Conservation (phyloP, 164 flowering plant genomes). For the Pachysandra terminalis region DNA sequence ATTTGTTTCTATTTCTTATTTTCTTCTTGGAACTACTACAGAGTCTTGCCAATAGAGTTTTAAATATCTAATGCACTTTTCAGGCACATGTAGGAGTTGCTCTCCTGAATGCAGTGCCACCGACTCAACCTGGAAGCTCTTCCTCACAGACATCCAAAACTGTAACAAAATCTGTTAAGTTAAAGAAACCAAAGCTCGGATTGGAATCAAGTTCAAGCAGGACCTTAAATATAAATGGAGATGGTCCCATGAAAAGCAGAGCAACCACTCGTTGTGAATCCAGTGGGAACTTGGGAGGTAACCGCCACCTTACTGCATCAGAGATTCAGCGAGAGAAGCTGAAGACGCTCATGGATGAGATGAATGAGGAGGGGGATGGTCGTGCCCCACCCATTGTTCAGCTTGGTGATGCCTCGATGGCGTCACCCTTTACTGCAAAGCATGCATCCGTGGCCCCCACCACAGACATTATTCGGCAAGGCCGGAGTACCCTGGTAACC, state of each 20-base stretch:
- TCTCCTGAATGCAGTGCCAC: conserved; percentile 78
- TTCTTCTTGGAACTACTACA: too few relatives aligned
- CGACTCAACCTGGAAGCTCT: conserved; percentile 45
- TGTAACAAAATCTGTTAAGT: conserved; percentile 45
- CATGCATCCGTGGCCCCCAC: conserved; percentile 95
- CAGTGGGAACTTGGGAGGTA: too few relatives aligned
- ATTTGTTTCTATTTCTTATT: too few relatives aligned
- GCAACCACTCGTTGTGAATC: conserved; percentile 31
- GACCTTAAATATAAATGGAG: conserved; percentile 31
- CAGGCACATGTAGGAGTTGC: conserved; percentile 99
- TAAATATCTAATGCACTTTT: neutral
- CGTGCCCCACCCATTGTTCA: conserved; percentile 76
- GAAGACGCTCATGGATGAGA: conserved; percentile 80
- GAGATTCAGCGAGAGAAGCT: conserved; percentile 74
- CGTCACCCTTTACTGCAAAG: conserved; percentile 96
- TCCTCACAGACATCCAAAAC: conserved; percentile 47
- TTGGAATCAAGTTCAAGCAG: conserved; percentile 26
- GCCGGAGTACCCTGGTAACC: conserved; percentile 93
- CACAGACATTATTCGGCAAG: conserved; percentile 92
- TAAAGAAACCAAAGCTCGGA: conserved; percentile 57
- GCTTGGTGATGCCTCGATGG: conserved; percentile 99
- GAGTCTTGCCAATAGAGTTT: neutral
- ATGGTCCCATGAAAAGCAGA: conserved; percentile 46
- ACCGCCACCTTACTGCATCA: conserved; percentile 63
- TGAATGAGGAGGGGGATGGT: conserved; percentile 87